Evolutionary conservation across 2,329 filamentous ascomycete genomes (phyloP), one percentile per base, ranked within the genome.

Genomic region (Chrysoporthe puriensis): DNA sequence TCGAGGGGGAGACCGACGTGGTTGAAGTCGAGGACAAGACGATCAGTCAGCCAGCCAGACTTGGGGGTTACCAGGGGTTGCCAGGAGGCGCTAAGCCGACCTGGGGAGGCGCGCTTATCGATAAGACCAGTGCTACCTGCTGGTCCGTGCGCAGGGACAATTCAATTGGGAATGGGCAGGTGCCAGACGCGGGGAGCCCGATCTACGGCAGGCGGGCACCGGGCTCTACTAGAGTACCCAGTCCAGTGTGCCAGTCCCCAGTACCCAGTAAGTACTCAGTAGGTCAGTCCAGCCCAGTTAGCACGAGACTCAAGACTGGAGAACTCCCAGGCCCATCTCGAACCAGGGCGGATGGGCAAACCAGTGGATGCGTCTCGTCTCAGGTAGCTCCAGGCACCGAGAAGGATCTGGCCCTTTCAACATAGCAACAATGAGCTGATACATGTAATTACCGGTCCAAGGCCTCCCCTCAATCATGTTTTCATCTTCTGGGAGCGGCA

Each of bases 401-500:
- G 63, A 52, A 63, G 63, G 58, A 66, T 32, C 59, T 54, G 52
- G 42, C 48, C 48, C 58, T 60, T 60, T 56, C 48, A 58, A 63
- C 62, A 68, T 65, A 59, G 66, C 62, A 21, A 70, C 62, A 62
- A 70, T 66, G 68, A 70, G 62, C 63, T 70, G 63, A 63, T 42
- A 50, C 68, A 56, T 40, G 26, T 61, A 43, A n/a, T 57, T 26
- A 34, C 18, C 16, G 26, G 42, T 46, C n/a, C 42, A 58, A 50
- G 44, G 26, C 43, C 56, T 40, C 8, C 36, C 48, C 65, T 62
- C 43, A 46, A 63, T 75, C 71, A 90, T 90, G 88, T 90, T 89
- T 81, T 86, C 87, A 71, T 89, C 87, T 73, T 88, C 87, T 72
- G 84, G 84, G 73, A 85, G 85, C 81, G 82, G 86, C 80, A 91